These are phyloP conservation scores for Fusarium equiseti DNA, from an alignment of 2,329 filamentous ascomycete species.

Conservation along the genomic window DNA sequence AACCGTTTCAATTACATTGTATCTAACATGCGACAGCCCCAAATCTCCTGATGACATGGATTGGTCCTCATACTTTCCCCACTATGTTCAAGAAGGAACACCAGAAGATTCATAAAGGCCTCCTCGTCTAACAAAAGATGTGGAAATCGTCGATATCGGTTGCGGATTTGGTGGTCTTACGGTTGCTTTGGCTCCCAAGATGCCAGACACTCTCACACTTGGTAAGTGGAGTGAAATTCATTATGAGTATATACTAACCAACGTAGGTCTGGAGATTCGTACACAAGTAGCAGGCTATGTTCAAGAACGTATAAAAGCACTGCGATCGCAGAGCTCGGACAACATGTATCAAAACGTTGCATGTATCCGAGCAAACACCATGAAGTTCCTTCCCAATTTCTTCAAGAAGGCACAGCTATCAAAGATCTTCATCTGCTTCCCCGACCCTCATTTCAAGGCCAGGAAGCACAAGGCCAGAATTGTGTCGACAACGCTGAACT, in stretches of 20 bases:
- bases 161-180: conserved; percentile 95
- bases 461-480: conserved; percentile 98
- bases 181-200: conserved; percentile 82
- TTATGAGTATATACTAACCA: conserved; percentile 6
- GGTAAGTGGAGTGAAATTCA: conserved; percentile 63
- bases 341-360: conserved; percentile 84
- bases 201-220: conserved; percentile 86
- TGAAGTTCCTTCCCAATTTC: conserved; percentile 99
- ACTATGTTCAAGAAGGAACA: conserved; percentile 67
- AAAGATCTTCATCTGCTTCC: conserved; percentile 98
- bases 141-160: conserved; percentile 96
- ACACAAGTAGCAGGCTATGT: conserved; percentile 92
- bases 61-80: conserved; percentile 87
- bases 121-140: conserved; percentile 65
- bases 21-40: conserved; percentile 68
- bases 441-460: conserved; percentile 97
- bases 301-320: conserved; percentile 84
- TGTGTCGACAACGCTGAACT: conserved; percentile 86
- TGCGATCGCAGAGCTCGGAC: conserved; percentile 74
- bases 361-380: conserved; percentile 91
- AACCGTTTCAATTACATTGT: background rate
- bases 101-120: conserved; percentile 47
- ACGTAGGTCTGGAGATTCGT: conserved; percentile 88
- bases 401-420: conserved; percentile 83
- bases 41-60: conserved; percentile 86